Base-by-base conservation (phyloP, 768 basidiomycete species). In the Suillus bovinus region DNA sequence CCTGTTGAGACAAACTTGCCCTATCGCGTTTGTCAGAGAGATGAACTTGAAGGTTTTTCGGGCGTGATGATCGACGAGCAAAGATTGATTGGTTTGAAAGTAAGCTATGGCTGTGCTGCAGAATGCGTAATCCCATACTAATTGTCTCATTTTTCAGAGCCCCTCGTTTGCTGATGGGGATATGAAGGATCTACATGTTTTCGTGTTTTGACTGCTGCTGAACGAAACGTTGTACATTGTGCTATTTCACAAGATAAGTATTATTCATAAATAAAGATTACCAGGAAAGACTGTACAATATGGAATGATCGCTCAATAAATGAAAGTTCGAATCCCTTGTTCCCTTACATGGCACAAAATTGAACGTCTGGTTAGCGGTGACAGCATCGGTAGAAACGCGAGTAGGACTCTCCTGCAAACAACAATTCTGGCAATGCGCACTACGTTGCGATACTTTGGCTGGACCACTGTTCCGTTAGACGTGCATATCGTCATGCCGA, bases 1-100 rank as follows among this genome's bases (percentile, higher is more conserved):
- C 49, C 46, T 11, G 67, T 78, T 34, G 67, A 71, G 50, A 78
- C 59, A 49, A 47, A 13, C 7, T 31, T 77, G 8, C 76, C 80
- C 14, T 80, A 76, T 62, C 72, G 69, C 38, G 68, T 73, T 2
- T 68, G 65, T 54, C 61, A 47, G 3, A 59, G 72, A 33, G 68
- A 69, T 20, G 54, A 68, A 9, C 60, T 63, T 44, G 70, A 68
- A 13, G 63, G 68, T 1, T 81, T 78, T 60, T 73, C 74, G 8
- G 80, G 80, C 10, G 66, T 79, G 63, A 79, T 80, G 78, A 73
- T 81, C 33, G 80, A 80, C 60, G 78, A 80, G 31, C 76, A 77
- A 47, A 69, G 79, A 58, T 58, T 81, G 33, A 63, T 81, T 29
- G 78, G 79, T 33, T 60, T 81, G 62, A 75, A 75, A 72, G 80